phyloP scores from a whole-genome alignment of 495 filamentous ascomycete genomes.

The Penicillium longicatenatum region DNA sequence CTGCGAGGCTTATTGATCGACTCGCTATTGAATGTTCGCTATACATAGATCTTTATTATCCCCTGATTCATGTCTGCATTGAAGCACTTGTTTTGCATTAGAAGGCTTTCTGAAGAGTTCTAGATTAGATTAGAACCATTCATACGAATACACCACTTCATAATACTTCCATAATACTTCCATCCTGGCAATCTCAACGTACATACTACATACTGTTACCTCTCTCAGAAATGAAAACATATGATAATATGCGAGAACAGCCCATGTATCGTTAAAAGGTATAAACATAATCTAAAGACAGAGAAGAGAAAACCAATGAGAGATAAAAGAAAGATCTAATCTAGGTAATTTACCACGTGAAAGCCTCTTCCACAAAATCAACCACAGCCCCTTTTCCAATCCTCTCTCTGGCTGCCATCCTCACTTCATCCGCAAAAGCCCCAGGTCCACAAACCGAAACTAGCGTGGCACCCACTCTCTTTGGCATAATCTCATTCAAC shows the following conservation, averaged over 20 bases:
- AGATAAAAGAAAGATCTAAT: constrained; percentile 6
- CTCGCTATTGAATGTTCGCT: background rate
- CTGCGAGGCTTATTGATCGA: background rate
- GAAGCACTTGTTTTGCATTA: background rate
- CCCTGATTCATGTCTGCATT: background rate
- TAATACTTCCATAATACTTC: too few species aligned
- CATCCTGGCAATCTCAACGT: too few species aligned
- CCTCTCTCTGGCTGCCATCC: constrained; percentile 66
- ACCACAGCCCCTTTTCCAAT: constrained; percentile 67
- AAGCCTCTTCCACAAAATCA: constrained; percentile 94
- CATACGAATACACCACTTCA: background rate
- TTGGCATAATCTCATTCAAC: constrained; percentile 74
- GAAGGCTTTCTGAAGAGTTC: background rate
- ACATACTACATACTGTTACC: too few species aligned
- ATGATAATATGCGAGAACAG: background rate
- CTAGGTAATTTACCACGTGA: constrained; percentile 63
- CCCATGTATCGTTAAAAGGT: background rate
- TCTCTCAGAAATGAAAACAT: background rate
- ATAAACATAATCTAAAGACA: constrained; percentile 2
- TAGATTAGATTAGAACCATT: constrained; percentile 3
- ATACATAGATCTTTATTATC: background rate
- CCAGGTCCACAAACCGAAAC: constrained; percentile 92
- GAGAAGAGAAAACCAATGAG: constrained; percentile 5
- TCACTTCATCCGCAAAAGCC: constrained; percentile 83
- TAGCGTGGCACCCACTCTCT: constrained; percentile 76